Percentiles rank a stretch among this genome's conserved stretches.
phyloP scores from a whole-genome alignment of 2,329 filamentous ascomycete species.

The Plectosphaerella sp. region DNA sequence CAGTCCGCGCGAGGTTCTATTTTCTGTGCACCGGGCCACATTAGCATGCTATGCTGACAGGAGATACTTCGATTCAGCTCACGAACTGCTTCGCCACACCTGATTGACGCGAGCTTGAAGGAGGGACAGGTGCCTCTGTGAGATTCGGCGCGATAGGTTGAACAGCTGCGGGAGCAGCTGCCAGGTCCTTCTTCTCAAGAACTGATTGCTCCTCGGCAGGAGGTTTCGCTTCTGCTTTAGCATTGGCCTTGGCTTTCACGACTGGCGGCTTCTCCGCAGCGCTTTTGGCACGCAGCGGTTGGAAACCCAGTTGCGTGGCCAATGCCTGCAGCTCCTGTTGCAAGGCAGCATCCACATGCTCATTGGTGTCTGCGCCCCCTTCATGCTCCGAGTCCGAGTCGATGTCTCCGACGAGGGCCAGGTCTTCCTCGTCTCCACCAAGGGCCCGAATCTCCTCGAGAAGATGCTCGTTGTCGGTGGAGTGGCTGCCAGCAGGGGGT shows the following conservation, averaged over 20 bases:
- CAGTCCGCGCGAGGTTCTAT: conserved; percentile 57
- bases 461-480: not conserved
- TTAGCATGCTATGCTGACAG: too few species aligned
- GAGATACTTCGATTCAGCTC: conserved; percentile 3
- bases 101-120: not conserved
- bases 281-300: not conserved
- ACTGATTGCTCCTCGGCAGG: conserved; percentile 14
- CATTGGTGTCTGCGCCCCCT: not conserved
- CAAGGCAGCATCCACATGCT: conserved; percentile 6
- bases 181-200: too few species aligned
- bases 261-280: too few species aligned
- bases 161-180: too few species aligned
- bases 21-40: conserved; percentile 27
- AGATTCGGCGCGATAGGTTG: too few species aligned
- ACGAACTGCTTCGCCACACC: conserved; percentile 27
- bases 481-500: not conserved
- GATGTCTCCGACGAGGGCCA: conserved; percentile 53
- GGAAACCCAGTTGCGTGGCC: conserved; percentile 11
- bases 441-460: conserved; percentile 37
- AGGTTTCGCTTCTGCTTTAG: too few species aligned
- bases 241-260: too few species aligned
- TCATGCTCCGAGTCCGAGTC: conserved; percentile 35
- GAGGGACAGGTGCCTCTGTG: too few species aligned
- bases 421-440: conserved; percentile 61
- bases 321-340: conserved; percentile 8